phyloP scores from a whole-genome alignment of 805 yeast species.

The Starmerella geochares region DNA sequence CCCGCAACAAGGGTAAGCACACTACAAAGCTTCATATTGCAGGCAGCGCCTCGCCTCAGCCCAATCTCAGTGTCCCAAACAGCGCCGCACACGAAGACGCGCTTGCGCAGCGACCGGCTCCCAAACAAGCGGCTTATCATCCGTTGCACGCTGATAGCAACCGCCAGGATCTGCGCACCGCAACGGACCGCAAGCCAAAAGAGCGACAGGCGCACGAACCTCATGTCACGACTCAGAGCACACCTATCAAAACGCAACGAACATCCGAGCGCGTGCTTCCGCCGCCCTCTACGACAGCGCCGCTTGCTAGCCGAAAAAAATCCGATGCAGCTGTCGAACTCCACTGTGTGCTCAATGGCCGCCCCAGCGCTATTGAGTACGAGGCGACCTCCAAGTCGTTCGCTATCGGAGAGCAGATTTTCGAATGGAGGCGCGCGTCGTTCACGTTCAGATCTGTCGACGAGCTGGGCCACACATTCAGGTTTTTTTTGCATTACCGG shows the following conservation, averaged over 20 bases:
- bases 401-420: too few relatives aligned
- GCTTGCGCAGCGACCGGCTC: not conserved
- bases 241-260: not conserved
- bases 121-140: not conserved
- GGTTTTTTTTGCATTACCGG: not conserved
- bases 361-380: too few relatives aligned
- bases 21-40: not conserved
- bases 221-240: not conserved
- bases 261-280: too few relatives aligned
- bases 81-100: not conserved
- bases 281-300: too few relatives aligned
- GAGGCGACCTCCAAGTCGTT: too few relatives aligned
- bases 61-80: not conserved
- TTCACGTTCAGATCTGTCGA: not conserved
- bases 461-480: not conserved
- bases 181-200: not conserved
- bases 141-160: not conserved
- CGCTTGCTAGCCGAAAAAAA: too few relatives aligned
- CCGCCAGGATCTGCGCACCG: not conserved
- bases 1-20: not conserved
- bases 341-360: too few relatives aligned
- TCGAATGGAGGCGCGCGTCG: not conserved
- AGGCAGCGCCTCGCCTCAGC: conserved; percentile 1
- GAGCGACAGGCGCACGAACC: too few relatives aligned
- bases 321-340: too few relatives aligned